phyloP scores from a whole-genome alignment of 345 rosid species.

The Stellera chamaejasme region DNA sequence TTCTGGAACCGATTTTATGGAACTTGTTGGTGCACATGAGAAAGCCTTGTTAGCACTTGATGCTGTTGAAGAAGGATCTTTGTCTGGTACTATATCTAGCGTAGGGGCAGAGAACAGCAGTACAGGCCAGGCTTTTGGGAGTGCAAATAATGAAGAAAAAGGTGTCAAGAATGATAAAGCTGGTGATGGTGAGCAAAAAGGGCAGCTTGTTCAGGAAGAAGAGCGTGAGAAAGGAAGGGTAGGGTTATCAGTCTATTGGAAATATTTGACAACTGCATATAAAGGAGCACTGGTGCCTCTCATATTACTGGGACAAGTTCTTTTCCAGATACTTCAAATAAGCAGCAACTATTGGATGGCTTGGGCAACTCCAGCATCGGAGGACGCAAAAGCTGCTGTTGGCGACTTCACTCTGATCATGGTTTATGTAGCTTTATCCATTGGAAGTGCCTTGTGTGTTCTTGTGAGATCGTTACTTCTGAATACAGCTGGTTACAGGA shows the following conservation, averaged over 20 bases:
- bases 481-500: conserved; percentile 40
- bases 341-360: conserved; percentile 87
- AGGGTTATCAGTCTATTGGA: conserved; percentile 60
- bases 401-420: conserved; percentile 24
- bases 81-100: conserved; percentile 14
- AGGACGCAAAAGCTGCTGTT: conserved; percentile 37
- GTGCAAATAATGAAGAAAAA: conserved; percentile 17
- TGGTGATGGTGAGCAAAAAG: conserved; percentile 32
- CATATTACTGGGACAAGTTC: conserved; percentile 42
- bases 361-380: conserved; percentile 52
- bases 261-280: conserved; percentile 50
- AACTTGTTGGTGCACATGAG: conserved; percentile 70
- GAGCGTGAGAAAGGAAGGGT: conserved; percentile 87
- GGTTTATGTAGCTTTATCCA: conserved; percentile 49
- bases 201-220: conserved; percentile 80
- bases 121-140: not conserved
- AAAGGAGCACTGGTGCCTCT: conserved; percentile 65
- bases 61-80: conserved; percentile 21
- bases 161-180: conserved; percentile 23
- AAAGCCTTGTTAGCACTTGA: conserved; percentile 48
- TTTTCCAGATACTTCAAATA: conserved; percentile 51
- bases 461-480: conserved; percentile 38
- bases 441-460: conserved; percentile 46
- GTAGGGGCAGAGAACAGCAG: conserved; percentile 14
- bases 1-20: conserved; percentile 62